Evolutionary conservation across 2,329 filamentous ascomycete species (phyloP).

Genomic region (Sclerotinia glacialis): DNA sequence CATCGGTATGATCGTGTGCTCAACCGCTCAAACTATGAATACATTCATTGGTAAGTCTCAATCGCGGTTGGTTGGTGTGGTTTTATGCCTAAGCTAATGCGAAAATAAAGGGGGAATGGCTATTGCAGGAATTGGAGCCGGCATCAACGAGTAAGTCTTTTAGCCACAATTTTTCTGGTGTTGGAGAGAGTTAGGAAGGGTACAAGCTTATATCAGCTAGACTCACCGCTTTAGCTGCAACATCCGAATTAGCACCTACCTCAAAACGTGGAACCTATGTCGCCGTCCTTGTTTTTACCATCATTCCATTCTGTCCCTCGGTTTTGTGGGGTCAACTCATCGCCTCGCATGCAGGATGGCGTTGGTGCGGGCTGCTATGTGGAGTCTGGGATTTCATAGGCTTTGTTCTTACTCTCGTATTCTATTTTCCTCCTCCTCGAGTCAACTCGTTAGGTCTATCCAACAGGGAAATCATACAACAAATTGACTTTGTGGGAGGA

Average conservation of each 20-base stretch:
- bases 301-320: constrained; percentile 59
- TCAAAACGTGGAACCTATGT: constrained; percentile 62
- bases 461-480: constrained; percentile 42
- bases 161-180: accelerated
- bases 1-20: constrained; percentile 58
- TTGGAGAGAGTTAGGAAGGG: neutral
- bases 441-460: constrained; percentile 44
- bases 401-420: constrained; percentile 49
- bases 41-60: constrained; percentile 53
- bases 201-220: constrained; percentile 45
- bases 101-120: constrained; percentile 45
- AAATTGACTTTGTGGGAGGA: constrained; percentile 52
- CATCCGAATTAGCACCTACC: constrained; percentile 65
- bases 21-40: constrained; percentile 58
- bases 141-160: constrained; percentile 56
- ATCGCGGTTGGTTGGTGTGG: accelerated
- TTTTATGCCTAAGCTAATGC: neutral
- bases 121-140: constrained; percentile 62
- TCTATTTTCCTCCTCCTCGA: constrained; percentile 53
- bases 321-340: constrained; percentile 59
- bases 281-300: constrained; percentile 57
- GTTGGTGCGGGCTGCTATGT: constrained; percentile 54
- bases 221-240: constrained; percentile 64
- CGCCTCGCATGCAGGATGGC: constrained; percentile 48
- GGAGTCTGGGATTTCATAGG: constrained; percentile 52